Percentiles rank a stretch among this genome's conserved stretches.
Evolutionary conservation across 179 eudicot species (phyloP).

Genomic region (Beta corolliflora): DNA sequence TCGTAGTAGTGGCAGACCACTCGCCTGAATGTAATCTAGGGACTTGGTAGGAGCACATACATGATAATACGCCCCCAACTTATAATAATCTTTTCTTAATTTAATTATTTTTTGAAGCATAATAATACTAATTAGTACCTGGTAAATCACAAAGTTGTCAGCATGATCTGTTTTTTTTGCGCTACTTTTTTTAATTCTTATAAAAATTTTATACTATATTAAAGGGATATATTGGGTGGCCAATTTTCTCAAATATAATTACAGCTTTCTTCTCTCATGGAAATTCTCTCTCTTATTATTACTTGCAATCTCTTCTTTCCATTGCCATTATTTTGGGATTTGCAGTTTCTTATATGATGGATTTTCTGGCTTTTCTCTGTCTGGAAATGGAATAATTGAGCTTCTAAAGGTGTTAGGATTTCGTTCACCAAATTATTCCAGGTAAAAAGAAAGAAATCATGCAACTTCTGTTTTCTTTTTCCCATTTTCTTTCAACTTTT

Average conservation of each 20-base stretch:
- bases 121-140: background rate
- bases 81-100: background rate
- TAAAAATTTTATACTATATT: background rate
- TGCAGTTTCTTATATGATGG: background rate
- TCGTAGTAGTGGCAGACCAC: constrained; percentile 13
- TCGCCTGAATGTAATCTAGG: background rate
- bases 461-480: background rate
- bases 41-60: background rate
- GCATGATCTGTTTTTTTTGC: constrained; percentile 11
- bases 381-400: constrained; percentile 4
- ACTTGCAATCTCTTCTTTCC: background rate
- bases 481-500: background rate
- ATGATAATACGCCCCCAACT: background rate
- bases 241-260: constrained; percentile 11
- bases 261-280: constrained; percentile 17
- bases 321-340: constrained; percentile 20
- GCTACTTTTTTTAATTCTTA: background rate
- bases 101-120: background rate
- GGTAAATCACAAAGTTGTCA: constrained; percentile 14
- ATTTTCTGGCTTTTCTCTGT: too few relatives aligned
- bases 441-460: constrained; percentile 12
- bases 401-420: constrained; percentile 11
- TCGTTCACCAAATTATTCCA: constrained; percentile 16
- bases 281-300: background rate
- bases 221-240: constrained; percentile 3